Evolutionary conservation across 1,284 basidiomycete species (phyloP).

Genomic region (Boletus calvinii): DNA sequence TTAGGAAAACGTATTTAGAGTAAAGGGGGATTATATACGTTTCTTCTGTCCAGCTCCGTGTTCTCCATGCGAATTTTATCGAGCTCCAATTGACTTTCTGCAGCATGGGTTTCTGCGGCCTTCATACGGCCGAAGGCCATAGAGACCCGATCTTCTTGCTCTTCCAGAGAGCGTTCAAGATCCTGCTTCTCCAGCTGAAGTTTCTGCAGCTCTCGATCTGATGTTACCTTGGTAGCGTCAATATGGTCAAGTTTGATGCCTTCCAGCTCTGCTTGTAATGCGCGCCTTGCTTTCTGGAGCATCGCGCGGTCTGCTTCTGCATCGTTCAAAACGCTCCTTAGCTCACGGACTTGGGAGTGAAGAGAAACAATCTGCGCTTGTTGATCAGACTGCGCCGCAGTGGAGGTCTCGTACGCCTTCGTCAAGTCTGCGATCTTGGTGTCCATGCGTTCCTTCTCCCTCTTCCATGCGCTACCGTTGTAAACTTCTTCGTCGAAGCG

Average conservation of each 20-base stretch:
- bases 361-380: constrained; percentile 81
- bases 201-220: constrained; percentile 73
- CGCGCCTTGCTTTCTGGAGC: constrained; percentile 79
- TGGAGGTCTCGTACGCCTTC: constrained; percentile 76
- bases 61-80: constrained; percentile 76
- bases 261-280: constrained; percentile 77
- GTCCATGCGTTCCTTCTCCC: constrained; percentile 82
- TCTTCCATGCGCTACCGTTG: constrained; percentile 78
- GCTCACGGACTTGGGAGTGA: constrained; percentile 82
- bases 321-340: constrained; percentile 78
- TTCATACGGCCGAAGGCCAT: constrained; percentile 77
- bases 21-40: constrained; percentile 48
- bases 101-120: constrained; percentile 74
- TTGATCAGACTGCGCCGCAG: constrained; percentile 71
- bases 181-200: constrained; percentile 79
- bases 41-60: constrained; percentile 72
- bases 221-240: constrained; percentile 67
- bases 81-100: constrained; percentile 73
- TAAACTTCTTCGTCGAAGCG: constrained; percentile 78
- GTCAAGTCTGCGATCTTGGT: constrained; percentile 76
- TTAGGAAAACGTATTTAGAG: constrained; percentile 4
- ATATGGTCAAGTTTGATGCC: constrained; percentile 75
- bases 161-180: constrained; percentile 74
- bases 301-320: constrained; percentile 78
- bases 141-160: constrained; percentile 69